Evolutionary conservation across 2,329 filamentous ascomycete species (phyloP), one percentile per base, ranked within the genome.

Genomic region (Chrysoporthe austroafricana): DNA sequence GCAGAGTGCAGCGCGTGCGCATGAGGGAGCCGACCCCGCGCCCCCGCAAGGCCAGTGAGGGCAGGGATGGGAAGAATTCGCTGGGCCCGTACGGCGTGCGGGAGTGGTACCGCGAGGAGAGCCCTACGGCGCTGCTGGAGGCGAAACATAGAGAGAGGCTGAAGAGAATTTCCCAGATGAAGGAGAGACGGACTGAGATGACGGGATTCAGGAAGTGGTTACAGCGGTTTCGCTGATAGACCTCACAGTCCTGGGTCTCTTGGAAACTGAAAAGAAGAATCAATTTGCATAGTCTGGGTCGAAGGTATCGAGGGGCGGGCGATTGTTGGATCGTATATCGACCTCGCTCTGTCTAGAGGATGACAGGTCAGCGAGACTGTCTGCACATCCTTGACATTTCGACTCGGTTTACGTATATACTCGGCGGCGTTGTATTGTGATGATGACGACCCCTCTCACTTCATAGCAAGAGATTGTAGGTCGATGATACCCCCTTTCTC

Each of bases 1-100:
- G 92, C 71, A 91, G 91, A 76, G 91, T 97, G 36, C 93, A 97
- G 82, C 87, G 93, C 70, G 89, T 97, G 71, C 92, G 91, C 76
- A 97, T 97, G 93, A 62, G 59, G 43, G 66, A 70, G 56, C 56
- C 68, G 44, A 34, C 66, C 14, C 54, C 18, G 34, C 57, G 59
- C 44, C 48, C 50, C n/a, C 69, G 69, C 57, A 66, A 66, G 54
- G 36, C 43, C 7, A 44, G 11, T 1, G 54, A 36, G 34, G 63
- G 62, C 39, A 57, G 48, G 42, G 50, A 46, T 16, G 48, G 59
- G 32, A 68, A 59, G 43, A 63, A 64, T 50, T 32, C 59, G 34
- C 36, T 50, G 18, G 66, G 61, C 32, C 67, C 56, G 4, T 70
- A 70, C 21, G 68, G 66, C 1, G 48, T 63, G 43, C 64, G 64